Conservation (phyloP, 169 alveolate genomes). For the Plasmodium relictum region DNA sequence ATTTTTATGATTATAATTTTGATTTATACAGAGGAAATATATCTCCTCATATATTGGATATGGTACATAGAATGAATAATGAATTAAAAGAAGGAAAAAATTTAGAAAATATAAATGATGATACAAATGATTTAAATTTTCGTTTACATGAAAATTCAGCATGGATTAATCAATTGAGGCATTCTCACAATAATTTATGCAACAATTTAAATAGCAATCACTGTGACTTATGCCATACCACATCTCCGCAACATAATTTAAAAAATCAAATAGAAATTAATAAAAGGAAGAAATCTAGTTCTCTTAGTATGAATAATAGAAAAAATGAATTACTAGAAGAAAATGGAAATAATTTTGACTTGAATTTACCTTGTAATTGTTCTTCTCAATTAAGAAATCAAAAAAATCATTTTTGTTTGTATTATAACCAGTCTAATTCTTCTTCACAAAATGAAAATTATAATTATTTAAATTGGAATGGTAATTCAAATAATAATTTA, state of each 20-base stretch:
- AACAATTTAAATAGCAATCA: conserved; percentile 35
- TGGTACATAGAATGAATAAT: conserved; percentile 53
- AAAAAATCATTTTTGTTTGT: conserved; percentile 52
- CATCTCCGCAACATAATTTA: conserved; percentile 28
- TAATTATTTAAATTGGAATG: conserved; percentile 24
- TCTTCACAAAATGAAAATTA: conserved; percentile 18
- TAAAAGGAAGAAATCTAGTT: conserved; percentile 17
- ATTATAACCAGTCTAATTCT: conserved; percentile 18
- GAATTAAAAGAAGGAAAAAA: conserved; percentile 40
- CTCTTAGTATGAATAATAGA: not conserved
- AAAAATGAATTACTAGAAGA: conserved; percentile 18
- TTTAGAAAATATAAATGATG: conserved; percentile 35
- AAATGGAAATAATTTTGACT: conserved; percentile 13
- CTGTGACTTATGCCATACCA: conserved; percentile 45
- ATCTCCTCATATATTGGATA: conserved; percentile 51
- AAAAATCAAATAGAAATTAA: conserved; percentile 31
- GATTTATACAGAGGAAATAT: conserved; percentile 61
- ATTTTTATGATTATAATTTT: conserved; percentile 67
- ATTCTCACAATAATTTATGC: conserved; percentile 30
- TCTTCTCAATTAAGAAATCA: conserved; percentile 49
- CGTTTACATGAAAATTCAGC: conserved; percentile 32
- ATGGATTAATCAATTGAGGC: conserved; percentile 73
- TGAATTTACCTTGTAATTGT: conserved; percentile 33
- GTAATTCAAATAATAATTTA: conserved; percentile 6
- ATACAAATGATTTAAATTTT: conserved; percentile 34